Percentiles rank a stretch among this genome's conserved stretches.
Conservation (phyloP, 768 basidiomycete genomes). For the Botryobasidium botryosum region DNA sequence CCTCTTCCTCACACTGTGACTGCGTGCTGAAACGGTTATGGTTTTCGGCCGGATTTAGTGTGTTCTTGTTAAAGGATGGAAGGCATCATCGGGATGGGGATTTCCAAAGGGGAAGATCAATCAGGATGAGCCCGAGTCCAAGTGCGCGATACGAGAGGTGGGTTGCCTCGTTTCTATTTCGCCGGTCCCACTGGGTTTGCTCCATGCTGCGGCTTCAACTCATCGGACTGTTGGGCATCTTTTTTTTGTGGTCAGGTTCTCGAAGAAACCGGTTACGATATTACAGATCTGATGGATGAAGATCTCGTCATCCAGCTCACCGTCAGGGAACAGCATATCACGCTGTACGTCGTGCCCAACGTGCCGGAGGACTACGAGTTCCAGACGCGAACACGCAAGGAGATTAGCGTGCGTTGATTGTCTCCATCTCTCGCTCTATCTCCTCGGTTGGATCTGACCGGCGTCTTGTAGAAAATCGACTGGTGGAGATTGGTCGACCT, state of each 20-base stretch:
- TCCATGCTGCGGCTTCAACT: no score
- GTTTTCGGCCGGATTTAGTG: constrained; percentile 34
- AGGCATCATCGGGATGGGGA: constrained; percentile 92
- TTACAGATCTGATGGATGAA: constrained; percentile 46
- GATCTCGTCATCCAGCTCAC: constrained; percentile 65
- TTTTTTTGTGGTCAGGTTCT: constrained; percentile 50
- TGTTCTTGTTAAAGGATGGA: constrained; percentile 97
- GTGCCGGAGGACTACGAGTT: constrained; percentile 81
- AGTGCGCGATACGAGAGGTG: constrained; percentile 89
- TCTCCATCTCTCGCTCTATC: background rate
- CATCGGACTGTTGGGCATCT: no score
- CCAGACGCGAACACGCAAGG: constrained; percentile 88
- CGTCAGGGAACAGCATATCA: constrained; percentile 81
- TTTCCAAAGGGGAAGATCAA: constrained; percentile 99
- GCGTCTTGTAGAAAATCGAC: constrained; percentile 60
- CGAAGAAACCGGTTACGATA: constrained; percentile 93
- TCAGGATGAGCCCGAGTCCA: constrained; percentile 65
- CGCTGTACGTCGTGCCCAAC: constrained; percentile 75
- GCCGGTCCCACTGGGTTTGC: no score
- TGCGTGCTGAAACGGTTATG: background rate
- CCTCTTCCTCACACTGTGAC: constrained; percentile 4
- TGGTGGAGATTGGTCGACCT: constrained; percentile 86
- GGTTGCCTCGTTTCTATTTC: no score
- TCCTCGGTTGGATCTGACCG: background rate
- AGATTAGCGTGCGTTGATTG: constrained; percentile 68